These are phyloP conservation scores for Trichosporon sp. DNA, from an alignment of 1,284 basidiomycete genomes.

Conservation along the genomic window DNA sequence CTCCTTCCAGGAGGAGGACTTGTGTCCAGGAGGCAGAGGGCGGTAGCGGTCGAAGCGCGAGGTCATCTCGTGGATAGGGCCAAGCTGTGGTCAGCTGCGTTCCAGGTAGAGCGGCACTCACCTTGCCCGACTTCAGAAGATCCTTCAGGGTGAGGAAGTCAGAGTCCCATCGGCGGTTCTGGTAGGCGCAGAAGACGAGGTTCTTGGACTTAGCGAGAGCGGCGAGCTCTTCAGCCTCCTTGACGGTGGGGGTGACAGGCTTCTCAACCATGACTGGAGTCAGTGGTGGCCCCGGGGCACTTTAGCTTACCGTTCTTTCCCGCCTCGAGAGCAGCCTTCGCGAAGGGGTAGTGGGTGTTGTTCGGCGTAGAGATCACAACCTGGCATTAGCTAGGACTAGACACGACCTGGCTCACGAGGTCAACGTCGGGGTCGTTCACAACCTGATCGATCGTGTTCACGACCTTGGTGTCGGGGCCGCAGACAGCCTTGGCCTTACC, in stretches of 20 bases:
- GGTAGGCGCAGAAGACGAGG: constrained; percentile 70
- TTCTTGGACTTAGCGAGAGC: constrained; percentile 67
- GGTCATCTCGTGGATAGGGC: constrained; percentile 43
- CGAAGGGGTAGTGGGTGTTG: constrained; percentile 70
- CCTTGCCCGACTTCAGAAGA: constrained; percentile 62
- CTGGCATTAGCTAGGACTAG: constrained; percentile 24
- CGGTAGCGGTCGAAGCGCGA: constrained; percentile 74
- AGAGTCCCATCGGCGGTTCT: constrained; percentile 63
- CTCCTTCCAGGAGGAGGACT: constrained; percentile 62
- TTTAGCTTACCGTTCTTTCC: constrained; percentile 70
- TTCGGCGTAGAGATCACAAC: constrained; percentile 75
- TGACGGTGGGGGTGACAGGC: constrained; percentile 70
- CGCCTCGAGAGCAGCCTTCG: constrained; percentile 63
- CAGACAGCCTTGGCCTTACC: constrained; percentile 42
- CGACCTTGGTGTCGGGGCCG: constrained; percentile 51
- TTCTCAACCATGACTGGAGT: constrained; percentile 71
- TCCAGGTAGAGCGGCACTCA: constrained; percentile 55
- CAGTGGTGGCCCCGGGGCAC: not conserved
- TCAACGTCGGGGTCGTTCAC: constrained; percentile 56
- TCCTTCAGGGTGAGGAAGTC: constrained; percentile 76
- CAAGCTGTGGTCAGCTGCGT: constrained; percentile 37
- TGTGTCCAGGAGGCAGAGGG: constrained; percentile 58
- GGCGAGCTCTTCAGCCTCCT: constrained; percentile 69
- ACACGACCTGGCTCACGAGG: constrained; percentile 37
- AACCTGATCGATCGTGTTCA: constrained; percentile 53